Evolutionary conservation across 2,329 filamentous ascomycete species (phyloP), one percentile per base, ranked within the genome.

Genomic region (Aureobasidium sp.): DNA sequence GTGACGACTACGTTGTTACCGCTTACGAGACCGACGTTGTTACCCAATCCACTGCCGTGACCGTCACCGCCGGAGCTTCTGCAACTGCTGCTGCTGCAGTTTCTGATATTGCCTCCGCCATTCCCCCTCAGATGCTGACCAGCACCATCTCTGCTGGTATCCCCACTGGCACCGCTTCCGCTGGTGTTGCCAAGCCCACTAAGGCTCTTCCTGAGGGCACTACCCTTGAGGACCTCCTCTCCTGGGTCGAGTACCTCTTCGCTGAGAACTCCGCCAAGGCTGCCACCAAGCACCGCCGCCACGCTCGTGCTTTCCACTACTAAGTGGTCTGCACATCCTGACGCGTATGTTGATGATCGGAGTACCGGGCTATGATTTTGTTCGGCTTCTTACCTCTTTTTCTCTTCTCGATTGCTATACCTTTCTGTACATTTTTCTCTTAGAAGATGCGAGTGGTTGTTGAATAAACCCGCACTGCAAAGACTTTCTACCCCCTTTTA

Each of bases 231-330:
- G 68, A 70, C 48, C 60, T 71, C 60, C 63, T 68, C 44, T 59
- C 66, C 48, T 70, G 67, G 69, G 65, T 69, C 21, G 62, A 66
- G 39, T 69, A 68, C 64, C 55, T 70, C 34, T 54, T 69, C 48
- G 61, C 64, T 58, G 51, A 68, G 63, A 51, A 41, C 42, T 7
- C 42, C 37, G 4, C 30, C 21, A 37, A 44, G 27, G 30, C 44
- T 34, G 25, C 57, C 36, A 41, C 27, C 45, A 60, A 50, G 30
- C 45, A 42, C 25, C 48, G 57, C 57, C 57, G 57, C 27, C 57
- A 49, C 49, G 47, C 47, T 48, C 47, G 49, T 34, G 41, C 34
- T 61, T 37, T 66, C 61, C 62, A 59, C 57, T 36, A 59, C 37
- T 21, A 62, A 66, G 53, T 50, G 62, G n/a, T n/a, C 29, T 5